Conservation (phyloP, 495 filamentous ascomycete genomes). For the Penicillium canescens region DNA sequence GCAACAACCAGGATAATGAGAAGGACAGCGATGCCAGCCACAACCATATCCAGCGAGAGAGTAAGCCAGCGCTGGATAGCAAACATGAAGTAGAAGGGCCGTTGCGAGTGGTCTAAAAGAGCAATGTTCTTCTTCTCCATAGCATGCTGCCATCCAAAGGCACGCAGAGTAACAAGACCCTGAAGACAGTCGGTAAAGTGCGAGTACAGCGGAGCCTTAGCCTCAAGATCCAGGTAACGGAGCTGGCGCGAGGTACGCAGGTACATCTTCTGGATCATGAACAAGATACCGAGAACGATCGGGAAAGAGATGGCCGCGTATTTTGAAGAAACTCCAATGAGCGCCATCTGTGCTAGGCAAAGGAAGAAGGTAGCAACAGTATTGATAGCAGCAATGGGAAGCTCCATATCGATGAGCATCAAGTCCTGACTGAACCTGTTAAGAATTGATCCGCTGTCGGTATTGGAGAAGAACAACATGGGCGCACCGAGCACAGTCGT, state of each 20-base stretch:
- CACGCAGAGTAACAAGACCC: conserved; percentile 53
- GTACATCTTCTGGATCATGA: conserved; percentile 60
- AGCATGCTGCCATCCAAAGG: conserved; percentile 55
- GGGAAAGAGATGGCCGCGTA: conserved; percentile 55
- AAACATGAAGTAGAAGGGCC: conserved; percentile 60
- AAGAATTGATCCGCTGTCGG: conserved; percentile 45
- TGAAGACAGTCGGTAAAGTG: conserved; percentile 57
- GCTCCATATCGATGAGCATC: conserved; percentile 58
- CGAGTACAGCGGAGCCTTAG: conserved; percentile 59
- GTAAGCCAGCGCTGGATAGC: conserved; percentile 55
- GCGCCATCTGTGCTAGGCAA: conserved; percentile 49
- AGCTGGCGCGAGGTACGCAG: conserved; percentile 65
- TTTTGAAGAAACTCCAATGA: conserved; percentile 49
- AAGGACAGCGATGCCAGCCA: conserved; percentile 48
- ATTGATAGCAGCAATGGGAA: conserved; percentile 49
- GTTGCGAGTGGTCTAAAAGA: conserved; percentile 58
- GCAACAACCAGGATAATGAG: conserved; percentile 46
- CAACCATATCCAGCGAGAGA: conserved; percentile 50
- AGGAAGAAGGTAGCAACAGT: conserved; percentile 47
- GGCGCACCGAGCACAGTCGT: conserved; percentile 51
- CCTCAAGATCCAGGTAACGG: conserved; percentile 62
- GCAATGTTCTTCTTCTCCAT: conserved; percentile 46
- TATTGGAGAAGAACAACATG: conserved; percentile 48
- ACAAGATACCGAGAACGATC: conserved; percentile 46
- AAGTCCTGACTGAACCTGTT: conserved; percentile 64